Evolutionary conservation across 169 alveolate species (phyloP), one percentile per base, ranked within the genome.

Genomic region (Plasmodium knowlesi): DNA sequence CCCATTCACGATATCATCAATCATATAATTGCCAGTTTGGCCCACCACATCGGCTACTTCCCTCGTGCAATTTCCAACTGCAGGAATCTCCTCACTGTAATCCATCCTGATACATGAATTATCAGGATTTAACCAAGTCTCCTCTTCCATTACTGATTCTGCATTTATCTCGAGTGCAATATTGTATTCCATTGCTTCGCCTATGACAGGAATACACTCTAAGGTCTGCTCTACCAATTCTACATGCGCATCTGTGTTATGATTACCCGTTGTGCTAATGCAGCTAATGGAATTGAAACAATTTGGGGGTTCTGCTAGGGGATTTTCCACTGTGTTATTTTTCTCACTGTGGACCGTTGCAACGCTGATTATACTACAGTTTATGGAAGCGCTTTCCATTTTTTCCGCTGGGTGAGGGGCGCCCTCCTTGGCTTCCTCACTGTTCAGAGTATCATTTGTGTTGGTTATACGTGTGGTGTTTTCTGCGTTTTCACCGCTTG

Each of bases 251-350:
- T 8, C 41, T 22, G n/a, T 76, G 50, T 76, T 76, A 16, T 76
- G 19, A 37, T 76, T 76, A 76, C 28, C 28, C 57, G 22, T n/a
- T 76, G 83, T 76, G 57, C 57, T 76, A 37, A 76, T n/a, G 57
- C 57, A 30, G 83, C 32, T 76, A 39, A 37, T 43, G n/a, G 61
- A 4, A 50, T 1, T 76, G 57, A 5, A 76, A 14, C 12, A 19
- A 73, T 73, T 73, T 30, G 22, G 61, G 1, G 61, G 1, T 8
- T 12, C 61, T 22, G 61, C 3, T 50, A 22, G 61, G 6, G 61
- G 61, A 16, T 22, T 50, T 50, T 50, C 61, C 61, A 9, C 16
- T 22, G 61, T 76, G 16, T 32, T 3, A 3, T 71, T 71, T 71
- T 71, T 22, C 37, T 19, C n/a, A 71, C 80, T 71, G 46, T 30